Base-by-base conservation (phyloP, 2,329 filamentous ascomycete species). In the Thelonectria blattea region DNA sequence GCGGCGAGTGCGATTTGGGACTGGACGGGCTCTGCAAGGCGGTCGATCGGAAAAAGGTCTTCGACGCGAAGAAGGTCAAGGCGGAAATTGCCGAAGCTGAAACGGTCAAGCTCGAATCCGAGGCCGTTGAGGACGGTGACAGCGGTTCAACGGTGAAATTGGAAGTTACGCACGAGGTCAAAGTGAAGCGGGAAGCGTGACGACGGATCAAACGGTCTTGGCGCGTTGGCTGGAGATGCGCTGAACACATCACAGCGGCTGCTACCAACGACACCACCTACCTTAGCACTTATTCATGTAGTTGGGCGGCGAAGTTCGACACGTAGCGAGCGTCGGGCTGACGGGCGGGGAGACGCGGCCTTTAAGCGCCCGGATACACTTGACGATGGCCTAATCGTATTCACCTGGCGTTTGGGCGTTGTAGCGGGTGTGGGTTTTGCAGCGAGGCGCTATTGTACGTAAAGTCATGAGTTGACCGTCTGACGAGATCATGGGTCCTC, bases 1-100 rank as follows among this genome's bases (percentile, higher is more conserved):
- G 95, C 77, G 93, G 92, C 17, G 89, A 95, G 50, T 99, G 95
- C 77, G 90, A 91, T 65, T 78, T 98, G 50, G 91, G 91, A 1
- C 79, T 90, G 18, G 82, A 82, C 32, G 91, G 91, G 3, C 75
- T 98, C 60, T 99, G 95, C 78, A 87, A 83, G 72, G 85, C 86
- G 11, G 90, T 91, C 27, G 85, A 92, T 62, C 79, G 82, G 72
- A 86, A 83, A 52, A 88, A 90, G 77, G 85, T 89, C 5, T 73
- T 76, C 8, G 81, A 84, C 60, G 85, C 84, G 22, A 82, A 81
- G 65, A 88, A 80, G 74, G 68, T 75, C 34, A 73, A 72, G 54
- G 66, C n/a, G n/a, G n/a, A n/a, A n/a, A n/a, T n/a, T n/a, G n/a
- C n/a, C n/a, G n/a, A n/a, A n/a, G n/a, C 71, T 43, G 72, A 76